These are phyloP conservation scores for Cladophialophora immunda DNA, from an alignment of 2,329 filamentous ascomycete genomes.

Conservation along the genomic window DNA sequence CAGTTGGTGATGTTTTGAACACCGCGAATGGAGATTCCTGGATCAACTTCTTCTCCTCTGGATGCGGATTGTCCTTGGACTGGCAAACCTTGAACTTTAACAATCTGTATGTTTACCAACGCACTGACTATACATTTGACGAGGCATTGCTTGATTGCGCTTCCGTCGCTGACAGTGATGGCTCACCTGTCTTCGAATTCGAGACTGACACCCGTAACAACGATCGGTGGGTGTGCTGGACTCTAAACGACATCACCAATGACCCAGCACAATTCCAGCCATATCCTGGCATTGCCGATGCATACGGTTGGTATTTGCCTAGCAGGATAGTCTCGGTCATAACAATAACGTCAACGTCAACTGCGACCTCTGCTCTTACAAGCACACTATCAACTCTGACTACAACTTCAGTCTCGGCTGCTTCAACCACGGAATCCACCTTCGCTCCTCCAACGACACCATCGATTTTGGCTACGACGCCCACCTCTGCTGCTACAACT, in stretches of 20 bases:
- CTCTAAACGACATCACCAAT: conserved; percentile 19
- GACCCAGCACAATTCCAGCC: conserved; percentile 18
- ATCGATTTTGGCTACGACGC: not conserved
- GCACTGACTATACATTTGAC: conserved; percentile 14
- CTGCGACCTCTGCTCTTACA: not conserved
- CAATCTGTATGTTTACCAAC: conserved; percentile 20
- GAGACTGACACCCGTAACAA: conserved; percentile 15
- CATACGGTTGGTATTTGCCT: conserved; percentile 16
- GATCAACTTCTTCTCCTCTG: conserved; percentile 19
- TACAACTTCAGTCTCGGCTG: not conserved
- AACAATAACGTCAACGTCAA: not conserved
- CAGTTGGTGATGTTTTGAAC: conserved; percentile 10
- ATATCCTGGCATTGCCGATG: conserved; percentile 16
- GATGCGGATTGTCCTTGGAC: conserved; percentile 22
- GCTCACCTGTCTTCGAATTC: conserved; percentile 19
- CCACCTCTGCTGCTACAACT: not conserved
- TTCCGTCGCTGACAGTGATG: conserved; percentile 7
- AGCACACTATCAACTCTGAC: not conserved
- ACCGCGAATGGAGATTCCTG: conserved; percentile 12
- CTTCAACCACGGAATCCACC: not conserved
- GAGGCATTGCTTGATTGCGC: conserved; percentile 16
- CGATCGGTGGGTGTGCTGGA: conserved; percentile 20
- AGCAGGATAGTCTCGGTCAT: conserved; percentile 10
- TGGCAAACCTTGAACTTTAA: conserved; percentile 19
- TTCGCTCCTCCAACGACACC: not conserved